Evolutionary conservation across 768 basidiomycete species (phyloP), one percentile per base, ranked within the genome.

Genomic region (Tephrocybe rancida): DNA sequence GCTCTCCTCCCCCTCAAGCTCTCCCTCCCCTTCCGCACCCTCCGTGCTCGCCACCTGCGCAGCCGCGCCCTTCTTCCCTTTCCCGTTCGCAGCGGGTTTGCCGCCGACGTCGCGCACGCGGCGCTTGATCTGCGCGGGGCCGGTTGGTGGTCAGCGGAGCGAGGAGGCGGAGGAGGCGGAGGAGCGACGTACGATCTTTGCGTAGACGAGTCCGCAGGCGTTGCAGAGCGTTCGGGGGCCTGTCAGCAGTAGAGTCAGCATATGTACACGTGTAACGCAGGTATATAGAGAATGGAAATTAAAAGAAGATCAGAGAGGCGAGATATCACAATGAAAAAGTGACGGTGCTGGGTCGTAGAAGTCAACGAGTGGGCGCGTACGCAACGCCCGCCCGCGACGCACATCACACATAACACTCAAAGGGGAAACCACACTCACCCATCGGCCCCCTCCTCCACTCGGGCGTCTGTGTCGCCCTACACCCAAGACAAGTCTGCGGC

Each of bases 401-500:
- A n/a, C n/a, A n/a, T n/a, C n/a, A n/a, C n/a, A n/a, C n/a, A n/a
- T n/a, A n/a, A 41, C 16, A 21, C 16, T 18, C 2, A 44, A 2
- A 22, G 16, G 27, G 5, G 11, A 16, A 21, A 19, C 7, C 5
- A 8, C 30, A 70, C 76, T 67, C 65, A 91, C 90, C 90, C 73
- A 92, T 69, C 13, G 90, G 90, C 1, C 90, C 90, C 57, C 91
- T 75, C 50, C 90, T 77, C 90, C 91, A 93, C 74, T 93, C 90
- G 5, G 90, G 90, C 58, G 90, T 93, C 51, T 89, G 86, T 14
- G 91, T 93, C 56, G 90, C 90, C 61, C 73, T 80, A 71, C 90
- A 93, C 27, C 90, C 91, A 27, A 90, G 75, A 70, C 90, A 93
- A 22, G 80, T 87, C 67, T 92, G 90, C 72, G 46, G 73, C 22